Percentiles rank a stretch among this genome's conserved stretches.
These are phyloP conservation scores for Flagelloscypha sp. DNA, from an alignment of 768 basidiomycete species.

Conservation along the genomic window DNA sequence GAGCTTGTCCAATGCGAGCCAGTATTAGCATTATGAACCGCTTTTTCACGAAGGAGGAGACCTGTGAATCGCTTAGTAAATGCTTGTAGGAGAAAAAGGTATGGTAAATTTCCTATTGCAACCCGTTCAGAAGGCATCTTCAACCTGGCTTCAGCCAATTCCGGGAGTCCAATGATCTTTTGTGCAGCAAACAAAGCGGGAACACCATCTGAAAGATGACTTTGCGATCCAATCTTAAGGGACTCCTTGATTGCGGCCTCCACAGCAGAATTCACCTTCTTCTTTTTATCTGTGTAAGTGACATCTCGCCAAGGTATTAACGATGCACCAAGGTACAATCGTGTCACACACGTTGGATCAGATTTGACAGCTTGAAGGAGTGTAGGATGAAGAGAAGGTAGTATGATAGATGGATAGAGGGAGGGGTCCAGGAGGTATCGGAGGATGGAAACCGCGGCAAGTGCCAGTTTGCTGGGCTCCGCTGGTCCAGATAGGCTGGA, in stretches of 20 bases:
- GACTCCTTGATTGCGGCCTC: constrained; percentile 75
- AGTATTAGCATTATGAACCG: constrained; percentile 52
- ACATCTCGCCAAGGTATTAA: constrained; percentile 63
- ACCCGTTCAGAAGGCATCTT: constrained; percentile 40
- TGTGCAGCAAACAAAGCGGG: constrained; percentile 56
- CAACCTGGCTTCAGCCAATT: constrained; percentile 25
- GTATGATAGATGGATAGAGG: constrained; percentile 14
- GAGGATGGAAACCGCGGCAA: constrained; percentile 55
- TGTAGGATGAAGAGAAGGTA: constrained; percentile 40
- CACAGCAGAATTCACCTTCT: constrained; percentile 47
- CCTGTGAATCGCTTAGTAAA: constrained; percentile 31
- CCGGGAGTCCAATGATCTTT: constrained; percentile 30
- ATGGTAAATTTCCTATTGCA: constrained; percentile 41
- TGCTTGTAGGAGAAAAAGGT: not conserved
- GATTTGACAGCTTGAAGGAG: constrained; percentile 30
- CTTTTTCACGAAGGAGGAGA: constrained; percentile 55
- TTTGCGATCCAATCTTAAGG: constrained; percentile 72
- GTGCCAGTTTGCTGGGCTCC: constrained; percentile 30
- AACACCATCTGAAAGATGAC: constrained; percentile 71
- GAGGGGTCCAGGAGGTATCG: constrained; percentile 33
- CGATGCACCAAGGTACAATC: constrained; percentile 73
- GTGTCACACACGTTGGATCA: constrained; percentile 35
- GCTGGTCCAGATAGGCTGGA: constrained; percentile 37
- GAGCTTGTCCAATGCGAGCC: constrained; percentile 68
- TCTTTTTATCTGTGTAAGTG: constrained; percentile 56